phyloP scores from a whole-genome alignment of 306 rosid genomes.

The Notholithocarpus densiflorus region DNA sequence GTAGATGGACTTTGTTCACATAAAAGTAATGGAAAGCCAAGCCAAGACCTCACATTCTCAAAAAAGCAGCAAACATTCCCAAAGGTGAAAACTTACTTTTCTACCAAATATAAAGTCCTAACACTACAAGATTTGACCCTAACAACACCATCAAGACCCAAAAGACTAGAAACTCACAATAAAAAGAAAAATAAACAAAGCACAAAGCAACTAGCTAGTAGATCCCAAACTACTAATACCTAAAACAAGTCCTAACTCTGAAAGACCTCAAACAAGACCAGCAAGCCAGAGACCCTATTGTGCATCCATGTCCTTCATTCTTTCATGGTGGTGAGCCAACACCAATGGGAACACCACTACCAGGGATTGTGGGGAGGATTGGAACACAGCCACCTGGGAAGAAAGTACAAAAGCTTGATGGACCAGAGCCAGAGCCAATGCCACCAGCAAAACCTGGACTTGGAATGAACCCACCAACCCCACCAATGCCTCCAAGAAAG shows the following conservation, averaged over 20 bases:
- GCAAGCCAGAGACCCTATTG: too few relatives aligned
- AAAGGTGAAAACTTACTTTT: too few relatives aligned
- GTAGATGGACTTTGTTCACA: not conserved
- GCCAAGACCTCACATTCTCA: too few relatives aligned
- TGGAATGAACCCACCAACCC: not conserved
- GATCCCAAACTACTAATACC: too few relatives aligned
- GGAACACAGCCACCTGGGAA: not conserved
- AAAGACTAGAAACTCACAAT: not conserved
- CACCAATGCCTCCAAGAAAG: not conserved
- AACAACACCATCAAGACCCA: not conserved
- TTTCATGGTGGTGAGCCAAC: not conserved
- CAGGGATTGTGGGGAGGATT: not conserved
- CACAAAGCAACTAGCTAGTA: not conserved
- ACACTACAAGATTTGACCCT: too few relatives aligned
- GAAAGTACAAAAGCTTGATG: not conserved
- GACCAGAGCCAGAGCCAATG: not conserved
- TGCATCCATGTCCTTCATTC: not conserved
- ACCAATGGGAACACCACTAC: not conserved
- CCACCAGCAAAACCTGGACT: not conserved
- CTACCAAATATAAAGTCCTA: too few relatives aligned
- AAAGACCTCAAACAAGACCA: not conserved
- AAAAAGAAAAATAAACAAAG: not conserved
- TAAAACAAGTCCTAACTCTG: too few relatives aligned
- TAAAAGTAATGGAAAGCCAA: not conserved
- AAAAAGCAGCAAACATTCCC: too few relatives aligned